Evolutionary conservation across 140 eudicot species (phyloP), one percentile per base, ranked within the genome.

Genomic region (Cichorium intybus): DNA sequence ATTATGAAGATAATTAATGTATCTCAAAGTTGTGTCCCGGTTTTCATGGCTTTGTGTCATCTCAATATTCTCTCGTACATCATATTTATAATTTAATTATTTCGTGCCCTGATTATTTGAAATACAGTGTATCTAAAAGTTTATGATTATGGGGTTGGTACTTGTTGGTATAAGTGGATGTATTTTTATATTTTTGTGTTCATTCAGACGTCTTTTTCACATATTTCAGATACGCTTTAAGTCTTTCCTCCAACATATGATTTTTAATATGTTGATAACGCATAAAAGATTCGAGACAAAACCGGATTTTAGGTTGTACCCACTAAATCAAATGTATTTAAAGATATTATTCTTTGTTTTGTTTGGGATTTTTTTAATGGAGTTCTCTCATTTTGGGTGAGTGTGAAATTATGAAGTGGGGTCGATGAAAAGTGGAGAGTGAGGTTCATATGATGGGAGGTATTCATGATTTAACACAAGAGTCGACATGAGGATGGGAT

Each of bases 381-480:
- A 39, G 17, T 41, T 41, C 12, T 41, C 18, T 54, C 54, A 21
- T 68, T 51, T 54, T 52, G 10, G 41, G 66, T 46, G 60, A 58
- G 66, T 69, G 75, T 70, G 60, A 10, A 60, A 49, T 53, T 28
- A 72, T 72, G 70, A 59, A 33, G 78, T 74, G 75, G 78, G 86
- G 54, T 82, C 84, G 60, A 58, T 70, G 80, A 74, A 76, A 79
- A 73, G 84, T 68, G 74, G 83, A 27, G 73, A 60, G 75, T 69
- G 68, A 74, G 69, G 71, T 73, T 59, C 74, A 68, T 72, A 72
- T 81, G 79, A 78, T 76, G 81, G 57, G 75, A 75, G 58, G 75
- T 51, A 68, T 58, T 75, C 64, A 60, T 75, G 75, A 67, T 69
- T 61, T 69, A 76, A 76, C 76, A 54, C 70, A 59, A 67, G 75